These are phyloP conservation scores for Penicillium tannophilum DNA, from an alignment of 495 filamentous ascomycete species.

Conservation along the genomic window DNA sequence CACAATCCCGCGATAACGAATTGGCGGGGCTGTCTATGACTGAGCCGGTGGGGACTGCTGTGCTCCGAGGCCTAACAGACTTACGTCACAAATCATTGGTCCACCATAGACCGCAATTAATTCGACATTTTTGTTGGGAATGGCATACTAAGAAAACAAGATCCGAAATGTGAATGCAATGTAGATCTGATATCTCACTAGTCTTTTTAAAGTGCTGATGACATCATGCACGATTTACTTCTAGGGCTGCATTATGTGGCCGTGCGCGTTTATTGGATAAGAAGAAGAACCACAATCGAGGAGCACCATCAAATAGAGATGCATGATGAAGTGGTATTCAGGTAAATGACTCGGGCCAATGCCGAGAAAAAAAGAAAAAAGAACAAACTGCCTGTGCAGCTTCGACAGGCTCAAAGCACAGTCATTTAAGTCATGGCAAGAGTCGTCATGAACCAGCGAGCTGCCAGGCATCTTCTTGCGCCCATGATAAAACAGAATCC, in stretches of 20 bases:
- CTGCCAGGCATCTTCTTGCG: slow-evolving; percentile 3
- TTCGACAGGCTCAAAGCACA: neutral
- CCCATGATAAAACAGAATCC: slow-evolving; percentile 8
- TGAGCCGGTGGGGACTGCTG: slow-evolving; percentile 33
- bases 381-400: neutral
- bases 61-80: slow-evolving; percentile 25
- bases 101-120: neutral
- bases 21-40: slow-evolving; percentile 29
- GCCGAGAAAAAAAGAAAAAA: neutral
- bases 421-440: neutral
- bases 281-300: neutral
- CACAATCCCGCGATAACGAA: slow-evolving; percentile 17
- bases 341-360: neutral
- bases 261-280: slow-evolving; percentile 14
- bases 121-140: neutral
- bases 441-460: neutral
- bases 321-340: slow-evolving; percentile 14
- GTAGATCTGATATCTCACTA: neutral
- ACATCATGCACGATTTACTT: slow-evolving; percentile 13
- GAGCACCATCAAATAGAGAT: slow-evolving; percentile 9
- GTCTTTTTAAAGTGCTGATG: slow-evolving; percentile 13
- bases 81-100: slow-evolving; percentile 6
- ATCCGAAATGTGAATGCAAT: neutral
- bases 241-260: neutral
- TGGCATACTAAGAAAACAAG: neutral